Base-by-base conservation (phyloP, 192 early-diverging fungal genomes). In the Haplosporangium gracile region DNA sequence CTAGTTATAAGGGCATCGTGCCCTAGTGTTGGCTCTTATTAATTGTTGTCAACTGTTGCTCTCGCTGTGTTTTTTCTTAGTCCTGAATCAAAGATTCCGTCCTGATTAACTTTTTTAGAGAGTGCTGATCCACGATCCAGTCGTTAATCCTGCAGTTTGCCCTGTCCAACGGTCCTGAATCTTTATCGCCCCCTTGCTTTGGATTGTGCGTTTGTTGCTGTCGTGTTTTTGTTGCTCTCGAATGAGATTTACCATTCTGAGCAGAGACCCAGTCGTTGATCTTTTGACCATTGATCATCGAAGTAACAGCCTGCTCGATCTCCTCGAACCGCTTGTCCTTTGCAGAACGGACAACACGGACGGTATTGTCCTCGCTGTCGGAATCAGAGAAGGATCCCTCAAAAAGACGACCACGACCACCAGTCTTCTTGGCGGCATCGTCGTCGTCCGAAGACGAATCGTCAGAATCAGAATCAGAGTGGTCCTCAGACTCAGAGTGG, bases 301-400 rank as follows among this genome's bases (percentile, higher is more conserved):
- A 86, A 74, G 92, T 92, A 72, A 93, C 90, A 72, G 92, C 82
- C 34, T 73, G 80, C 53, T 95, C 90, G 89, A 98, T 90, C 85
- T 98, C 97, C 42, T 98, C 95, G 76, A 93, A 90, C 68, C 95
- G 93, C 93, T 98, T 98, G 88, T 97, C 96, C 85, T 95, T 95
- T 79, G 92, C 92, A 60, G 93, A 96, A 84, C 94, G 94, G 39
- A 97, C 94, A 74, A 93, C 90, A 42, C 94, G 91, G 90, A 94
- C 95, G 69, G 88, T 92, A 36, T 94, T 95, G 36, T 93, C 95
- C 5, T 95, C 95, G 2, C 88, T 88, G 76, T 94, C 94, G 8
- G 89, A 92, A 60, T 90, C 91, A 72, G 86, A 89, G 1, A 83
- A 73, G 43, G 60, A 82, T 77, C 88, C 88, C 78, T 88, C 88